Evolutionary conservation across 2,329 filamentous ascomycete genomes (phyloP), one percentile per base, ranked within the genome.

Genomic region (Diplodia sapinea): DNA sequence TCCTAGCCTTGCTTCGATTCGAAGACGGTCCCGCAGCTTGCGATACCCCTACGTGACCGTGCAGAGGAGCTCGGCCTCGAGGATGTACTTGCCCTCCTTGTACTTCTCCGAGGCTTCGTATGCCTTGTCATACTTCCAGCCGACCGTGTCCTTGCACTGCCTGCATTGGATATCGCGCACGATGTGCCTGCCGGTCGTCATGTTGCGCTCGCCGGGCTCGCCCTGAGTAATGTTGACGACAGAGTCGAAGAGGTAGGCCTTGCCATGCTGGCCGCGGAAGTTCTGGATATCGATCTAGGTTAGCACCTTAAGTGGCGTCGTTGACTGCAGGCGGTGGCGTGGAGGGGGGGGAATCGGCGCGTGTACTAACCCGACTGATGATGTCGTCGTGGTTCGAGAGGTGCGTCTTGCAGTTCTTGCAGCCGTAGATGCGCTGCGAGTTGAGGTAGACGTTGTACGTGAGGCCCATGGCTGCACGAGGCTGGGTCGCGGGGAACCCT

Each of bases 81-180:
- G 85, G 69, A 99, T 99, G 78, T 91, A 98, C 82, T 98, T 99
- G 67, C 93, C 94, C 84, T 99, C 95, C 84, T 99, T 99, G 82
- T 99, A 99, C 82, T 97, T 97, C 86, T 99, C 94, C 71, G 86
- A 89, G 40, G 84, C 80, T 82, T 99, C 95, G 78, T 91, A 98
- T 1, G 95, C 95, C 82, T 96, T 97, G 81, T 99, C 95, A 79
- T 99, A 99, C 80, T 97, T 98, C 95, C 95, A 99, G 43, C 95
- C 95, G 65, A 99, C 95, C 36, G 90, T 91, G 79, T 94, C 91
- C 77, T 91, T 91, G 86, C 95, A 99, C 80, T 96, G 92, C 68
- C 91, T 87, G 83, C 95, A 99, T 68, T 85, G 85, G 74, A 99
- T 97, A 78, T 99, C 95, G 68, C 95, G 90, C 57, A 99, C 95